These are phyloP conservation scores for Tricholoma terreum DNA, from an alignment of 768 basidiomycete species.

Conservation along the genomic window DNA sequence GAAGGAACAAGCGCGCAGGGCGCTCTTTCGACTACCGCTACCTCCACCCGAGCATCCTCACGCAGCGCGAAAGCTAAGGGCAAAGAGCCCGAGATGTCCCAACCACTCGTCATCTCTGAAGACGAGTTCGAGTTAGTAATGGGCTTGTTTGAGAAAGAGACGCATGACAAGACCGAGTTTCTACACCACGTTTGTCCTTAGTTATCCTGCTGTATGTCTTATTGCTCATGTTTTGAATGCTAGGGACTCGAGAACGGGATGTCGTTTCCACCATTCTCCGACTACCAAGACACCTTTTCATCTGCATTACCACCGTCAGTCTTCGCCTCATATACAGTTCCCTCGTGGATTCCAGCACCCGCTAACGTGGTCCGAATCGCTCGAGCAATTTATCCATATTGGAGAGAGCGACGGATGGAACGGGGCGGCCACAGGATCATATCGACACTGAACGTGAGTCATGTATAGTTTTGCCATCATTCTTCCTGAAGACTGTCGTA, in stretches of 20 bases:
- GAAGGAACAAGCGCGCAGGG: slow-evolving; percentile 83
- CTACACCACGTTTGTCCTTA: slow-evolving; percentile 67
- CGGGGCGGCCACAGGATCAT: slow-evolving; percentile 84
- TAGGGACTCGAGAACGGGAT: slow-evolving; percentile 66
- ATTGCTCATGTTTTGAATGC: slow-evolving; percentile 3
- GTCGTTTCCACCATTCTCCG: slow-evolving; percentile 68
- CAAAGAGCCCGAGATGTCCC: slow-evolving; percentile 71
- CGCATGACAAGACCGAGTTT: slow-evolving; percentile 86
- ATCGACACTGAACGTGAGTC: slow-evolving; percentile 79
- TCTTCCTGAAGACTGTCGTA: slow-evolving; percentile 29
- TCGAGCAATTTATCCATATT: slow-evolving; percentile 78
- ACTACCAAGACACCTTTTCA: slow-evolving; percentile 70
- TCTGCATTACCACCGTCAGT: slow-evolving; percentile 53
- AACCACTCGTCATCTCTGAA: slow-evolving; percentile 70
- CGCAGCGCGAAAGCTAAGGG: slow-evolving; percentile 78
- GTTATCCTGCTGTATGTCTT: slow-evolving; percentile 27
- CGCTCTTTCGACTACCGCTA: slow-evolving; percentile 50
- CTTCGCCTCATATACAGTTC: slow-evolving; percentile 68
- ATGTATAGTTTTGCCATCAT: not conserved
- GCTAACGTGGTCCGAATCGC: slow-evolving; percentile 65
- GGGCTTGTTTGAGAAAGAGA: slow-evolving; percentile 89
- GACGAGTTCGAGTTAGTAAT: slow-evolving; percentile 95
- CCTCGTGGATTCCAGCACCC: slow-evolving; percentile 66
- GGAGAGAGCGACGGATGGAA: slow-evolving; percentile 81
- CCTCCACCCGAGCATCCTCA: slow-evolving; percentile 55